phyloP scores from a whole-genome alignment of 2,329 filamentous ascomycete genomes.

The Paecilomyces dactylethromorphus region DNA sequence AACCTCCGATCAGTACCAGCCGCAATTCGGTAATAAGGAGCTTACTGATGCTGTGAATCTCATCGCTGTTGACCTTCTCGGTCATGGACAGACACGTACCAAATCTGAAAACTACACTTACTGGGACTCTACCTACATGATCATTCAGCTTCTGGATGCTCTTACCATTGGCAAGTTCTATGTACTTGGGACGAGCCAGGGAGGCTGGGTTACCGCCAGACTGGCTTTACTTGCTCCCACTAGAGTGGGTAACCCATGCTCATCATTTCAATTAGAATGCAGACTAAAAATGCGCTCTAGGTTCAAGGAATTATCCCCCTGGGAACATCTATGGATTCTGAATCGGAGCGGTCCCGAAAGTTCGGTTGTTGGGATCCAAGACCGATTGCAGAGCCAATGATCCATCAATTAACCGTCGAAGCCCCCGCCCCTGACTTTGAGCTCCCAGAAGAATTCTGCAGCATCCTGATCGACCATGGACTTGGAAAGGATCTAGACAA shows the following conservation, averaged over 20 bases:
- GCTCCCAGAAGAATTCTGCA: neutral
- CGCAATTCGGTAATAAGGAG: neutral
- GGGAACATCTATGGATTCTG: neutral
- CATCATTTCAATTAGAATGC: neutral
- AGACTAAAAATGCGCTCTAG: neutral
- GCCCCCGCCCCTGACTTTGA: neutral
- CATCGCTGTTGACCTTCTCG: neutral
- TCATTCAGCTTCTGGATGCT: neutral
- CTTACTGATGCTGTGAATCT: neutral
- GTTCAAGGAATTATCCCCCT: neutral
- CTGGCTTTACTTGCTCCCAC: neutral
- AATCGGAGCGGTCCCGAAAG: neutral
- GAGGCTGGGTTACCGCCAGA: neutral
- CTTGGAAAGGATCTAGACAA: neutral
- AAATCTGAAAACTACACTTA: neutral
- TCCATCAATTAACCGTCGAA: neutral
- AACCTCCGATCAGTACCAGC: neutral
- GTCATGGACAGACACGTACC: neutral
- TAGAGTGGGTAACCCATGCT: neutral
- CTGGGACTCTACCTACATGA: neutral
- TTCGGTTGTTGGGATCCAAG: neutral
- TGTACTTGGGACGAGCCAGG: neutral
- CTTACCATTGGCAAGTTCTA: neutral
- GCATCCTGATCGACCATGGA: neutral
- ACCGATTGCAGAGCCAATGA: neutral